phyloP scores from a whole-genome alignment of 768 basidiomycete species.

The Mycena amicta region DNA sequence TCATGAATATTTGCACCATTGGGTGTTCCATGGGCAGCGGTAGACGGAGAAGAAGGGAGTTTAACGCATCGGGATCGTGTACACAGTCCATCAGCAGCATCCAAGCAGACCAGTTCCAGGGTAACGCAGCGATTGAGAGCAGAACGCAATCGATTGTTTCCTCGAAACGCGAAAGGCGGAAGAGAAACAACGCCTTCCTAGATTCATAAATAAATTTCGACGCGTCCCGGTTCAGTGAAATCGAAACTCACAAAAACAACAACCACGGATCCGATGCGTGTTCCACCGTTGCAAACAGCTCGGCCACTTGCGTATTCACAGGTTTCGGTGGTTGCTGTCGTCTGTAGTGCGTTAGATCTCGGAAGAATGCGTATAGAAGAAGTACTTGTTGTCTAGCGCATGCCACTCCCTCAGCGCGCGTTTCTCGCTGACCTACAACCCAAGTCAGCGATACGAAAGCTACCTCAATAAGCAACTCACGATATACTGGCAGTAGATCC shows the following conservation, averaged over 20 bases:
- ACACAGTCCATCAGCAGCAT: constrained; percentile 56
- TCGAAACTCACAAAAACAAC: constrained; percentile 65
- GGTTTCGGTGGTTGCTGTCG: constrained; percentile 53
- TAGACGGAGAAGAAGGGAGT: constrained; percentile 45
- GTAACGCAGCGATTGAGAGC: constrained; percentile 53
- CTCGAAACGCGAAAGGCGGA: constrained; percentile 56
- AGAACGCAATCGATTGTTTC: constrained; percentile 67
- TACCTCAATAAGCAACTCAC: constrained; percentile 5
- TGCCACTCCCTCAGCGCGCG: constrained; percentile 66
- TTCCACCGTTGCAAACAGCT: constrained; percentile 50
- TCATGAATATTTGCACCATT: constrained; percentile 65
- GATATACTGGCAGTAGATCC: constrained; percentile 19
- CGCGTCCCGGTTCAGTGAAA: no score
- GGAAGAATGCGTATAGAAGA: not conserved
- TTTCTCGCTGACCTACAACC: constrained; percentile 33
- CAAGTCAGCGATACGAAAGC: not conserved
- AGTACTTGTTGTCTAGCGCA: constrained; percentile 49
- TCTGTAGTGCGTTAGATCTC: constrained; percentile 24
- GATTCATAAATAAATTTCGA: no score
- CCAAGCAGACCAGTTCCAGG: constrained; percentile 82
- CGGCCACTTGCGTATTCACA: constrained; percentile 46
- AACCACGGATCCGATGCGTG: constrained; percentile 58
- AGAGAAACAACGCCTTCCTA: constrained; percentile 67
- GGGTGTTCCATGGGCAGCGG: constrained; percentile 55
- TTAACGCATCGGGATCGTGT: constrained; percentile 58